Percentiles rank a stretch among this genome's conserved stretches.
Conservation (phyloP, 164 flowering plant genomes). For the Malania oleifera region DNA sequence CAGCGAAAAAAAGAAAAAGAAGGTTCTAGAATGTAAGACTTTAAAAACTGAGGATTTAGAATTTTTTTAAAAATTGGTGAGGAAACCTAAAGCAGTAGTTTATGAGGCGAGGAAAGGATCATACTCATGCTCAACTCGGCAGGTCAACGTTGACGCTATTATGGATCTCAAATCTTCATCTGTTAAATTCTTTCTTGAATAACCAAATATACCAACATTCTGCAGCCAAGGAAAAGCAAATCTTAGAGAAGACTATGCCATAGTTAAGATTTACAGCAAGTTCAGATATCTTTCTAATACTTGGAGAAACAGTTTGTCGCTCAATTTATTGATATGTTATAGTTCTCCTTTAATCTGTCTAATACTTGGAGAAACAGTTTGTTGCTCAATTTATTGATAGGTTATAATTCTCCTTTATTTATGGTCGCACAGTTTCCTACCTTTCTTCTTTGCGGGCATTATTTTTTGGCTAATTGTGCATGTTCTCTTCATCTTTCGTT, state of each 20-base stretch:
- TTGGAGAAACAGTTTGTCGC: not conserved
- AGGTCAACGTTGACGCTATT: constrained; percentile 50
- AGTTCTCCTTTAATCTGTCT: not conserved
- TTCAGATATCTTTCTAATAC: not conserved
- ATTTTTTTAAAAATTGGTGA: not conserved
- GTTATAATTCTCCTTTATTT: too few species aligned
- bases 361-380: too few species aligned
- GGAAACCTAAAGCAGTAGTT: not conserved
- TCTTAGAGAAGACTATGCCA: not conserved
- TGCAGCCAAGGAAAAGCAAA: constrained; percentile 23
- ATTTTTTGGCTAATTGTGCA: too few species aligned
- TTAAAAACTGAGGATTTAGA: not conserved
- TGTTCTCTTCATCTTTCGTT: too few species aligned
- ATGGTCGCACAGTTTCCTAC: too few species aligned
- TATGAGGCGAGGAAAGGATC: constrained; percentile 7
- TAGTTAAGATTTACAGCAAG: not conserved
- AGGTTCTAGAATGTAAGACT: not conserved
- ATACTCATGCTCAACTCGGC: constrained; percentile 69
- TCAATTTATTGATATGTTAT: not conserved
- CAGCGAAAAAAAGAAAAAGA: not conserved
- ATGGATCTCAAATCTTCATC: constrained; percentile 55
- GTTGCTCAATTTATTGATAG: too few species aligned
- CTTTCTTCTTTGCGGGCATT: too few species aligned
- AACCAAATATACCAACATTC: constrained; percentile 50
- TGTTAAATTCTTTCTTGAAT: constrained; percentile 54